These are phyloP conservation scores for Arctostaphylos glauca DNA, from an alignment of 148 eudicot genomes.

Conservation along the genomic window DNA sequence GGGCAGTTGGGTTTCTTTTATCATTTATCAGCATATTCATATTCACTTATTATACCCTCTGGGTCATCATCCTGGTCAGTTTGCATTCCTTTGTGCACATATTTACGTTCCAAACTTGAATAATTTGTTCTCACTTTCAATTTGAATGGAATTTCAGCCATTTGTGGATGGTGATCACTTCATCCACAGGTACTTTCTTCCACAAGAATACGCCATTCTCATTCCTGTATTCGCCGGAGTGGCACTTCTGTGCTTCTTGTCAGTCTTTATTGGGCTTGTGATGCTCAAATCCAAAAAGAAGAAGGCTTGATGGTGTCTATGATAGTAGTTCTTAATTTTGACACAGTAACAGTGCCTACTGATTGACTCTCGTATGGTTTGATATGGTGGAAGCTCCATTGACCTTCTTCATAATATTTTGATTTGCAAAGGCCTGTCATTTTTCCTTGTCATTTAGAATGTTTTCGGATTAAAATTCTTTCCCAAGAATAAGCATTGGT, in stretches of 20 bases:
- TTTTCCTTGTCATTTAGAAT: background rate
- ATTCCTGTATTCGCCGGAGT: constrained; percentile 78
- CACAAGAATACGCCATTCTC: constrained; percentile 79
- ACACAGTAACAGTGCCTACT: background rate
- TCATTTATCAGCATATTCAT: constrained; percentile 65
- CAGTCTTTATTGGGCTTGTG: constrained; percentile 67
- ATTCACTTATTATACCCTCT: constrained; percentile 88
- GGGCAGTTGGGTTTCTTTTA: constrained; percentile 73
- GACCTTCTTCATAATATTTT: background rate
- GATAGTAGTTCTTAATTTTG: background rate
- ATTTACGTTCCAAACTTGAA: constrained; percentile 1
- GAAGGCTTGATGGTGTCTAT: constrained; percentile 40
- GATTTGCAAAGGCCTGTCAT: background rate
- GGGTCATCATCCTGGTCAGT: constrained; percentile 91
- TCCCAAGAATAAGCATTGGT: no score
- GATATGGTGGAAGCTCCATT: background rate
- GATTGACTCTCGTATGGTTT: background rate
- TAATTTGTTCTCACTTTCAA: constrained; percentile 1
- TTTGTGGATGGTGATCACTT: constrained; percentile 85
- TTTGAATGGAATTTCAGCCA: constrained; percentile 56
- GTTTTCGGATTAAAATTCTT: background rate
- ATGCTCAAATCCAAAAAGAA: constrained; percentile 88
- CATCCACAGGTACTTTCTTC: constrained; percentile 79
- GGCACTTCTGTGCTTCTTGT: constrained; percentile 66
- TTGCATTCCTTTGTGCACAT: background rate